A percentile compares a stretch with the other conserved stretches of the same genome.
Evolutionary conservation across 805 yeast species (phyloP).

Genomic region (Candida gorgasii): DNA sequence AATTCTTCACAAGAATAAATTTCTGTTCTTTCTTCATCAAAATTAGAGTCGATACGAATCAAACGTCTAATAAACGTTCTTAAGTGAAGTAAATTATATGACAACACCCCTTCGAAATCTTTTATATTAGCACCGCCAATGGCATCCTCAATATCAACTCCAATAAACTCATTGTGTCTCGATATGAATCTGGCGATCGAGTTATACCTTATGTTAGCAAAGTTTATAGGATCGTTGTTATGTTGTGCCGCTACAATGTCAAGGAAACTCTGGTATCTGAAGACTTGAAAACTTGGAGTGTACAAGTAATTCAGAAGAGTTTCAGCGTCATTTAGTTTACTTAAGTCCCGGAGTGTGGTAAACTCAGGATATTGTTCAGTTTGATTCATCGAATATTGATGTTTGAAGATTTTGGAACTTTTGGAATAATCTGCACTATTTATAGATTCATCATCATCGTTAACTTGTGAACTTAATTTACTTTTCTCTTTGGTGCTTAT

Average conservation of each 20-base stretch:
- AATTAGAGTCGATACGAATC: conserved; percentile 18
- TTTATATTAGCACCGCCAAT: conserved; percentile 21
- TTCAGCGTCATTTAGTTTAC: conserved; percentile 26
- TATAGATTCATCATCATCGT: conserved; percentile 8
- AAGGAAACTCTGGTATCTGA: conserved; percentile 33
- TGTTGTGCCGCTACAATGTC: conserved; percentile 32
- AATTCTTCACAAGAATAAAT: conserved; percentile 31
- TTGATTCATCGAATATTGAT: conserved; percentile 15
- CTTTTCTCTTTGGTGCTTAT: conserved; percentile 8
- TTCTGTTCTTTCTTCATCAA: conserved; percentile 10
- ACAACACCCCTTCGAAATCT: conserved; percentile 31
- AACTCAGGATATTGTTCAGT: conserved; percentile 14
- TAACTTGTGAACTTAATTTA: conserved; percentile 4
- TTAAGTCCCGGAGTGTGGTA: conserved; percentile 21
- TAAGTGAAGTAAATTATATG: conserved; percentile 28
- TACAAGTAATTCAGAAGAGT: conserved; percentile 21
- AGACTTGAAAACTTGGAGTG: conserved; percentile 30
- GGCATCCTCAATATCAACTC: conserved; percentile 20
- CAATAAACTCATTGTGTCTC: conserved; percentile 19
- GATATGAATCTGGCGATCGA: conserved; percentile 17
- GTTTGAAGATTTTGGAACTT: conserved; percentile 15
- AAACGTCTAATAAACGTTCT: conserved; percentile 29
- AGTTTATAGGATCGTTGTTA: conserved; percentile 37
- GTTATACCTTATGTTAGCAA: conserved; percentile 26
- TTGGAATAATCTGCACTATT: conserved; percentile 4